These are phyloP conservation scores for Hypocrella siamensis DNA, from an alignment of 2,329 filamentous ascomycete genomes.

Conservation along the genomic window DNA sequence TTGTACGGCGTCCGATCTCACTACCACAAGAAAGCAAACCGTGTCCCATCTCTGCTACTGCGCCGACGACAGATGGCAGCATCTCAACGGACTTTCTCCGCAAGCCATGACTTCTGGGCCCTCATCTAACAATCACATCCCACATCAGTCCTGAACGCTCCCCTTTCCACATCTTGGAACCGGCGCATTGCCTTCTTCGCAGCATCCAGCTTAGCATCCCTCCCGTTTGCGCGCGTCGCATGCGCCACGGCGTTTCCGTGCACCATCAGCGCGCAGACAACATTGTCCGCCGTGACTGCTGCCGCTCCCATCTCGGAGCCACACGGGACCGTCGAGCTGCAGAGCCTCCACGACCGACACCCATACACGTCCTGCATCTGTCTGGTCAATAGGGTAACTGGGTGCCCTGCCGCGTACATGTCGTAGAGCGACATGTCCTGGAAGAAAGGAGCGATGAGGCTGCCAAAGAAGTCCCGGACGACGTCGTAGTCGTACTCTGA, in stretches of 20 bases:
- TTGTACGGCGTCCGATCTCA: too few relatives aligned
- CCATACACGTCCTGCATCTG: slow-evolving; percentile 47
- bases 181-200: slow-evolving; percentile 40
- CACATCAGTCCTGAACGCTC: slow-evolving; percentile 44
- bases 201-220: slow-evolving; percentile 58
- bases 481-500: slow-evolving; percentile 60
- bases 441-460: slow-evolving; percentile 63
- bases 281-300: slow-evolving; percentile 27
- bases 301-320: slow-evolving; percentile 24
- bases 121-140: slow-evolving; percentile 61
- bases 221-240: slow-evolving; percentile 43
- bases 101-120: too few relatives aligned
- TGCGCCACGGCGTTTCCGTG: slow-evolving; percentile 55
- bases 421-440: slow-evolving; percentile 78
- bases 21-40: too few relatives aligned
- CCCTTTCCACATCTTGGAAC: slow-evolving; percentile 26
- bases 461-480: slow-evolving; percentile 64
- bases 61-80: too few relatives aligned
- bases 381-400: slow-evolving; percentile 56
- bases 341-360: slow-evolving; percentile 44
- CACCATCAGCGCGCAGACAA: slow-evolving; percentile 61
- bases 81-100: too few relatives aligned
- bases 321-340: slow-evolving; percentile 27
- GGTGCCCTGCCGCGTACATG: slow-evolving; percentile 72
- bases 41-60: too few relatives aligned